Conservation (phyloP, 2,329 filamentous ascomycete species). For the Diaporthe sp. region DNA sequence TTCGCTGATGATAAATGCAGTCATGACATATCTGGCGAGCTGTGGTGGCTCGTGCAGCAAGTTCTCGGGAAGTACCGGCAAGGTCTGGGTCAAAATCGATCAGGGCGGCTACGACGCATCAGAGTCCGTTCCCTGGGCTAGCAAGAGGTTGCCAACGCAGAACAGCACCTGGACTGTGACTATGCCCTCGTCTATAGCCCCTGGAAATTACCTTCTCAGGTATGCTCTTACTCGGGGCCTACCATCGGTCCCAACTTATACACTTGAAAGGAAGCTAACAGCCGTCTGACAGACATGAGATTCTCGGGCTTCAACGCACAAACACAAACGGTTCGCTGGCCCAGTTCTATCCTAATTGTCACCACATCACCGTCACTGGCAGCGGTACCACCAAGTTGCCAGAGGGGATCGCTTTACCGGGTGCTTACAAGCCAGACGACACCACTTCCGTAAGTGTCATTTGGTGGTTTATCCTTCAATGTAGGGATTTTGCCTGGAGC, state of each 20-base stretch:
- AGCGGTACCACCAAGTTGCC: background rate
- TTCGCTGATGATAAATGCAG: background rate
- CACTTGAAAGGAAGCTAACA: background rate
- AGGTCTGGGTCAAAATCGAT: constrained; percentile 7
- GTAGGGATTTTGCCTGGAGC: accelerated
- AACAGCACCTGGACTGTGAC: constrained; percentile 1
- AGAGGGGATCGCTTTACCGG: background rate
- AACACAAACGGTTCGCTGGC: constrained; percentile 3
- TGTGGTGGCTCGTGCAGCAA: constrained; percentile 6
- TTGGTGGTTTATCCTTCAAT: background rate
- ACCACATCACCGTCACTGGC: constrained; percentile 15
- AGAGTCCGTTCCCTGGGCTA: background rate
- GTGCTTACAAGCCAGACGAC: constrained; percentile 11
- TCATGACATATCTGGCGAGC: constrained; percentile 10
- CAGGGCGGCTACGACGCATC: constrained; percentile 4
- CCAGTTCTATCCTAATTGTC: constrained; percentile 10
- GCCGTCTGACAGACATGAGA: background rate
- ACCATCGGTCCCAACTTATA: no score
- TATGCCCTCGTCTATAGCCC: background rate
- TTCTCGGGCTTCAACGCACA: constrained; percentile 6
- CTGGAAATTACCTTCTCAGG: background rate
- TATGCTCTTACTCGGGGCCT: background rate
- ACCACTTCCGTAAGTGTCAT: background rate
- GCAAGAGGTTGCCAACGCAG: constrained; percentile 7
- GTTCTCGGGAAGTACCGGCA: background rate